Evolutionary conservation across 2,329 filamentous ascomycete species (phyloP).

Genomic region (Drechslerella dactyloides): DNA sequence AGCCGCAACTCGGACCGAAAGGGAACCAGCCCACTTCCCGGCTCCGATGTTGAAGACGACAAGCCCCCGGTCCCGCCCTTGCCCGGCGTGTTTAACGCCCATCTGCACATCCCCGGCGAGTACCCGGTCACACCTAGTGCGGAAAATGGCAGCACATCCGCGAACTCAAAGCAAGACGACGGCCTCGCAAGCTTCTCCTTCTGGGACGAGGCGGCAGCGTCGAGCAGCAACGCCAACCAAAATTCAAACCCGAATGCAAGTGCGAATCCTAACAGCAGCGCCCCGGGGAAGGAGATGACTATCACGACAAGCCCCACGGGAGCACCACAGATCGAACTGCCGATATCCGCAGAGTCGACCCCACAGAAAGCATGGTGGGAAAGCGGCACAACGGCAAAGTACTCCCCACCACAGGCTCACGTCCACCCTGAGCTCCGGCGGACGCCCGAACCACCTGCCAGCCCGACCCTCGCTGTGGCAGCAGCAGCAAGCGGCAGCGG

Average conservation of each 20-base stretch:
- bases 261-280: constrained; percentile 10
- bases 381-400: constrained; percentile 18
- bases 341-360: constrained; percentile 7
- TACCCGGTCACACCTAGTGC: constrained; percentile 35
- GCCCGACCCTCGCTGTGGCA: constrained; percentile 25
- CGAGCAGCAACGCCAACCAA: not conserved
- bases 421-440: constrained; percentile 13
- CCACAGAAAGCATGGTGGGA: constrained; percentile 48
- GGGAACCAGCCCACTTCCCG: constrained; percentile 33
- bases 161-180: constrained; percentile 21
- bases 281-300: constrained; percentile 6
- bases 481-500: not conserved
- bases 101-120: constrained; percentile 45
- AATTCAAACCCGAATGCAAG: not conserved
- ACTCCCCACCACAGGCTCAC: constrained; percentile 24
- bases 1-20: constrained; percentile 42
- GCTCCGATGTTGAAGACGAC: constrained; percentile 16
- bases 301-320: constrained; percentile 38
- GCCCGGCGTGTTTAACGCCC: constrained; percentile 33
- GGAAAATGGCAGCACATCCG: constrained; percentile 22
- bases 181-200: constrained; percentile 40
- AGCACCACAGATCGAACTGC: constrained; percentile 39
- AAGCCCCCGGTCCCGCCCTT: constrained; percentile 44
- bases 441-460: constrained; percentile 37
- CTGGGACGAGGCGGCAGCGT: constrained; percentile 35